phyloP scores from a whole-genome alignment of 2,329 filamentous ascomycete species.

The Pseudogymnoascus sp. region DNA sequence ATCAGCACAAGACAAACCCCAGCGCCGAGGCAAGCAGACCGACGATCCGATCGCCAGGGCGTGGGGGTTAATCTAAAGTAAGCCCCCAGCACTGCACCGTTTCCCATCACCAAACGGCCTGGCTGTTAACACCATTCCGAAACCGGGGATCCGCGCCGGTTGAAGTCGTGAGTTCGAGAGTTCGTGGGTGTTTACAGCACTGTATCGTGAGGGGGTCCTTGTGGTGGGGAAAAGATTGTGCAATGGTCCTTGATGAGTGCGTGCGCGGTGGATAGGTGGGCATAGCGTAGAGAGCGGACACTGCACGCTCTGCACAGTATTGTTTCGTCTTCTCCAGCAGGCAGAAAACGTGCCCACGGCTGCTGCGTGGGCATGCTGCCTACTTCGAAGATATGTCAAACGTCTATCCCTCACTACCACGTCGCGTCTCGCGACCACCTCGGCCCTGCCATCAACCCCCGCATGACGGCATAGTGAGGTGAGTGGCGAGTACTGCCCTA shows the following conservation, averaged over 20 bases:
- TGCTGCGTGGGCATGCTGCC: background rate
- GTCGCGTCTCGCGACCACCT: background rate
- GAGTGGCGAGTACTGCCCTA: background rate
- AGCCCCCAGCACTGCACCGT: background rate
- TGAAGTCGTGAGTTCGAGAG: background rate
- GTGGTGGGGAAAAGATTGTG: background rate
- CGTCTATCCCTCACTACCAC: background rate
- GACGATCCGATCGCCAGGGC: background rate
- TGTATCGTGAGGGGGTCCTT: too few species aligned
- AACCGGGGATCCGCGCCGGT: background rate
- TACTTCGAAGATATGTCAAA: too few species aligned
- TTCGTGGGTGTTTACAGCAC: too few species aligned
- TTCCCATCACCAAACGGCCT: background rate
- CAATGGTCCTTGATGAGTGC: background rate
- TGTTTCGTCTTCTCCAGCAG: background rate
- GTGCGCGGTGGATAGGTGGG: background rate
- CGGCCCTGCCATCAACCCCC: background rate
- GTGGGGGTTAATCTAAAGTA: background rate
- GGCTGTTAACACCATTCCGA: background rate
- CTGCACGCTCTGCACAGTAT: background rate
- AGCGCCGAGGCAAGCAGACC: background rate
- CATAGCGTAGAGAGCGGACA: background rate
- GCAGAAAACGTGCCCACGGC: background rate
- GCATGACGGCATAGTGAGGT: background rate
- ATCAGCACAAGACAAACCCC: background rate